A percentile compares a stretch with the other conserved stretches of the same genome.
phyloP scores from a whole-genome alignment of 768 basidiomycete genomes.

The Exidia glandulosa region DNA sequence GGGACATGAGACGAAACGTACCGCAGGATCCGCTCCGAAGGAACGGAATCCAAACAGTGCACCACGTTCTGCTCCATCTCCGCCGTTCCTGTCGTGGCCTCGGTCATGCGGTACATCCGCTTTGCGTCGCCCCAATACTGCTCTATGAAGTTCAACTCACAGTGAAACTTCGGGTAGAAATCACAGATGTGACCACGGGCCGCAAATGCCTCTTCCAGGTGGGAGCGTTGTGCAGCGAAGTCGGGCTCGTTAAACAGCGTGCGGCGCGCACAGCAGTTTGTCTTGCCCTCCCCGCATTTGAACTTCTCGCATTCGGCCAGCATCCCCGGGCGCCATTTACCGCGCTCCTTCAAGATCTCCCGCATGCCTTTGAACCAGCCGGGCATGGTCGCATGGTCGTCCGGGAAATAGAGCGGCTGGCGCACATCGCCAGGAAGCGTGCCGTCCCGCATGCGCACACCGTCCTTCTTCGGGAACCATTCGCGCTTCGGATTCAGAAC shows the following conservation, averaged over 20 bases:
- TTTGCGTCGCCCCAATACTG: conserved; percentile 7
- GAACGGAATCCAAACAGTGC: conserved; percentile 16
- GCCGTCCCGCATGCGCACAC: not conserved
- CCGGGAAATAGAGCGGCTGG: conserved; percentile 7
- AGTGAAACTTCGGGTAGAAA: conserved; percentile 8
- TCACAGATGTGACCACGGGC: conserved; percentile 17
- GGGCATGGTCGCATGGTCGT: conserved; percentile 10
- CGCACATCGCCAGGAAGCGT: not conserved
- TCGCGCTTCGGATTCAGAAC: not conserved
- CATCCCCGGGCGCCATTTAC: not conserved
- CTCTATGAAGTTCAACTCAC: conserved; percentile 8
- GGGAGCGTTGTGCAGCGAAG: conserved; percentile 18
- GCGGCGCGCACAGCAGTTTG: not conserved
- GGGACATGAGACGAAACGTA: not conserved
- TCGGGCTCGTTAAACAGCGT: conserved; percentile 24
- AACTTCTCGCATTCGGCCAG: not conserved
- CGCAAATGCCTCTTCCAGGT: conserved; percentile 13
- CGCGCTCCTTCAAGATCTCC: conserved; percentile 1
- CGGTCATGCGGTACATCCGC: conserved; percentile 1
- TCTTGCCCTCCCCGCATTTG: not conserved
- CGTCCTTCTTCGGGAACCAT: not conserved
- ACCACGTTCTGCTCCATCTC: conserved; percentile 24
- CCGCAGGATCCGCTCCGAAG: conserved; percentile 3
- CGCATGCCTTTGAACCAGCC: conserved; percentile 14
- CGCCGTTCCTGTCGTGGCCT: conserved; percentile 17